Evolutionary conservation across 768 basidiomycete species (phyloP), one percentile per base, ranked within the genome.

Genomic region (Boletus rubropictus): DNA sequence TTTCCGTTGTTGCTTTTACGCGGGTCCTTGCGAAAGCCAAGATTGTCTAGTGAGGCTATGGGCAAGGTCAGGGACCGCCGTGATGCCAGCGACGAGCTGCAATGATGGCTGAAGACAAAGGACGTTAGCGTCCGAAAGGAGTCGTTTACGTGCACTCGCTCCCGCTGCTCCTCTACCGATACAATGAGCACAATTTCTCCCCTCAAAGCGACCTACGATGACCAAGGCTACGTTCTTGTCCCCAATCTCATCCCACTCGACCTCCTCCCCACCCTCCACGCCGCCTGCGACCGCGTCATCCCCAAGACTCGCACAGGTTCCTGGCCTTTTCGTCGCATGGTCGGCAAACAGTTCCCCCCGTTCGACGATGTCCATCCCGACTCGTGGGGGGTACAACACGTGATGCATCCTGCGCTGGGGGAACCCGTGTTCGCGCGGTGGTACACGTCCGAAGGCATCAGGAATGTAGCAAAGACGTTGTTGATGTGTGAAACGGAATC

Each of bases 341-440:
- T 89, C 15, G 87, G 88, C 1, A 83, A 81, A 50, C 84, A 87
- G 61, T 89, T 89, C 51, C 86, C 87, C 3, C 87, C 86, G 0
- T 89, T 74, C 54, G 80, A 74, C 43, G 64, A 75, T 27, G 69
- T 33, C 14, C 64, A 78, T 42, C 75, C 79, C 2, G 87, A 89
- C 63, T 78, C 82, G 0, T 89, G 87, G 86, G 88, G 87, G 2
- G 79, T 88, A 2, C 87, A 89, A 54, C 85, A 89, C 51, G 62
- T 85, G 37, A 89, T 90, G 88, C 86, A 89, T 56, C 87, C 86
- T 1, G 79, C 74, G 27, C 72, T 89, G 1, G 69, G 63, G 0
- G 81, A 86, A 56, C 70, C 75, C 0, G 70, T 57, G 15, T 89
- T 89, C 48, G 75, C 75, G 24, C 67, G 68, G 48, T 88, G 84